Conservation (phyloP, 192 early-diverging fungal species). For the Nowakowskiella sp. region DNA sequence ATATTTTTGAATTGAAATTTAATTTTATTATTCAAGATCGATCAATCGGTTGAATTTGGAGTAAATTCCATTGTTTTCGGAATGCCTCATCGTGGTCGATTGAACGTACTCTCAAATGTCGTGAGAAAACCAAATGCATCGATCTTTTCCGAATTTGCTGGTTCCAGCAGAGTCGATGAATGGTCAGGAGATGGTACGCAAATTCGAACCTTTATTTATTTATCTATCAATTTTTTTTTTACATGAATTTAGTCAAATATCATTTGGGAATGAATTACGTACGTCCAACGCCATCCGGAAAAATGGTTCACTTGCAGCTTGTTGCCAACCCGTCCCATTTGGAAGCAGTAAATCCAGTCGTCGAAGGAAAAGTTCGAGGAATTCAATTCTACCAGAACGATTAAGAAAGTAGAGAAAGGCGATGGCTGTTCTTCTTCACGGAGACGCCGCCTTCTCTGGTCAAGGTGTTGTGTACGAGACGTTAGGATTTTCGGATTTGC, state of each 20-base stretch:
- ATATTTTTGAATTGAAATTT: not conserved
- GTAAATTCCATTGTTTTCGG: slow-evolving; percentile 95
- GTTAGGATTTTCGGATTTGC: slow-evolving; percentile 88
- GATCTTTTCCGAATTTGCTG: slow-evolving; percentile 97
- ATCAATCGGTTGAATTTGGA: slow-evolving; percentile 89
- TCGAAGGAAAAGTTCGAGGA: slow-evolving; percentile 96
- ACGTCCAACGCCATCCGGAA: slow-evolving; percentile 92
- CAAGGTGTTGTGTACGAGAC: slow-evolving; percentile 99
- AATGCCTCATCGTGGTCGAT: slow-evolving; percentile 98
- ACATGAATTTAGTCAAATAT: slow-evolving; percentile 83
- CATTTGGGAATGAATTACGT: slow-evolving; percentile 92
- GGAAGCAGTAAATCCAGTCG: slow-evolving; percentile 95
- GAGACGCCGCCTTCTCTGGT: slow-evolving; percentile 96
- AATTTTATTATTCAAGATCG: slow-evolving; percentile 56
- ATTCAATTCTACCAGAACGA: slow-evolving; percentile 93
- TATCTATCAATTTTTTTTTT: slow-evolving; percentile 26
- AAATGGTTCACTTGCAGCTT: slow-evolving; percentile 93
- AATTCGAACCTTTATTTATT: slow-evolving; percentile 8
- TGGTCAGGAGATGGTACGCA: slow-evolving; percentile 76
- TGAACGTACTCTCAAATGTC: slow-evolving; percentile 98
- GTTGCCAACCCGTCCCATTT: slow-evolving; percentile 98
- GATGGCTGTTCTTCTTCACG: slow-evolving; percentile 92
- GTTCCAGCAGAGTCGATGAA: slow-evolving; percentile 80
- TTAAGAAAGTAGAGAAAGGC: slow-evolving; percentile 67
- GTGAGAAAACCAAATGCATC: slow-evolving; percentile 97